Percentiles rank a stretch among this genome's conserved stretches.
Evolutionary conservation across 2,329 filamentous ascomycete species (phyloP).

Genomic region (Fusarium equiseti): DNA sequence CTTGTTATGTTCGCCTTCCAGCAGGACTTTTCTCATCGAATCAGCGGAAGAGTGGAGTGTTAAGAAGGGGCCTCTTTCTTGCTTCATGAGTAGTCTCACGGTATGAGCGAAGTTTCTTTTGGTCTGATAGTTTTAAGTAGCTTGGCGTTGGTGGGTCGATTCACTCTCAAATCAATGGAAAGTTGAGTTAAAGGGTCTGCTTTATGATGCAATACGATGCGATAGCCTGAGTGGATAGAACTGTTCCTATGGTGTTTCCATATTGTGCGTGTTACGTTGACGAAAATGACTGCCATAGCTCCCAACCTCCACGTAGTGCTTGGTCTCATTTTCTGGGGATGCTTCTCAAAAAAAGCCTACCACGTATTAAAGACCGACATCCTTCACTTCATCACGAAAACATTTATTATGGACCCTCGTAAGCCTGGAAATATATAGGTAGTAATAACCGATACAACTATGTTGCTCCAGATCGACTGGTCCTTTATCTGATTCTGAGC

Average conservation of each 20-base stretch:
- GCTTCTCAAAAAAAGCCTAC: not conserved
- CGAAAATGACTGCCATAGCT: not conserved
- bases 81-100: slow-evolving; percentile 32
- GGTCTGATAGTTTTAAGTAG: slow-evolving; percentile 42
- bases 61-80: slow-evolving; percentile 13
- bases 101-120: slow-evolving; percentile 22
- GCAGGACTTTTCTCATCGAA: slow-evolving; percentile 13
- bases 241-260: not conserved
- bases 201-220: slow-evolving; percentile 31
- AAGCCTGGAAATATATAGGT: slow-evolving; percentile 1
- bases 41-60: slow-evolving; percentile 14
- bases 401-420: not conserved
- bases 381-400: not conserved
- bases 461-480: not conserved
- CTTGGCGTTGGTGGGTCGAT: slow-evolving; percentile 48
- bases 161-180: slow-evolving; percentile 29
- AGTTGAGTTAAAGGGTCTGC: slow-evolving; percentile 22
- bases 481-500: not conserved
- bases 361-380: not conserved
- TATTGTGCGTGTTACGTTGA: not conserved
- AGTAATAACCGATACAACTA: not conserved
- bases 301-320: not conserved
- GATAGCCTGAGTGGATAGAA: slow-evolving; percentile 36
- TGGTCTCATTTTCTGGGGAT: not conserved
- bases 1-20: slow-evolving; percentile 11